phyloP scores from a whole-genome alignment of 2,329 filamentous ascomycete species.

The Xylariaceae sp. region DNA sequence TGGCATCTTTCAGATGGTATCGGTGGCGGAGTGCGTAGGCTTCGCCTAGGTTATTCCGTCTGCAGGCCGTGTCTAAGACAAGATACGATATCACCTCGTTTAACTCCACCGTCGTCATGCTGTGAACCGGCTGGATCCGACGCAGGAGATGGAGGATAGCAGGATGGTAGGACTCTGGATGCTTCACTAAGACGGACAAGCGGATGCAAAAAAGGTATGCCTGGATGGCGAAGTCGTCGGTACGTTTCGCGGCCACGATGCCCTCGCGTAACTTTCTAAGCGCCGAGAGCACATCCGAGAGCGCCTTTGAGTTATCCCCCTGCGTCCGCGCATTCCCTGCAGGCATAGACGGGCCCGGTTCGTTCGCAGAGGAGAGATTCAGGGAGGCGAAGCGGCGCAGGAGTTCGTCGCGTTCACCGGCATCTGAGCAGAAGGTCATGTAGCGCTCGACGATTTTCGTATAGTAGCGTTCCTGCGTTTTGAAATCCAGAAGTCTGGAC shows the following conservation, averaged over 20 bases:
- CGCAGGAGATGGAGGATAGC: constrained; percentile 75
- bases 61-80: constrained; percentile 83
- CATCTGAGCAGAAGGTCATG: constrained; percentile 78
- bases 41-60: constrained; percentile 66
- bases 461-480: constrained; percentile 80
- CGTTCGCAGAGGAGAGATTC: constrained; percentile 34
- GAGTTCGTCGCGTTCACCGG: constrained; percentile 65
- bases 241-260: constrained; percentile 70
- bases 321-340: constrained; percentile 19
- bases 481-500: constrained; percentile 62
- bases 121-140: constrained; percentile 60
- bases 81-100: constrained; percentile 76
- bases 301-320: constrained; percentile 50
- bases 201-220: constrained; percentile 90
- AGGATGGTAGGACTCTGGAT: constrained; percentile 85
- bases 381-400: constrained; percentile 69
- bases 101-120: constrained; percentile 65
- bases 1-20: constrained; percentile 59
- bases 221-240: constrained; percentile 77
- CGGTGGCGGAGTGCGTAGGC: constrained; percentile 62
- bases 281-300: constrained; percentile 71
- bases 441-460: constrained; percentile 83
- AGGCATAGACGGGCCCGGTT: constrained; percentile 8
- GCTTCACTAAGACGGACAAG: constrained; percentile 70
- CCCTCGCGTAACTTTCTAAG: constrained; percentile 90